phyloP scores from a whole-genome alignment of 208 protist genomes.

The Wallacemonas sp. region DNA sequence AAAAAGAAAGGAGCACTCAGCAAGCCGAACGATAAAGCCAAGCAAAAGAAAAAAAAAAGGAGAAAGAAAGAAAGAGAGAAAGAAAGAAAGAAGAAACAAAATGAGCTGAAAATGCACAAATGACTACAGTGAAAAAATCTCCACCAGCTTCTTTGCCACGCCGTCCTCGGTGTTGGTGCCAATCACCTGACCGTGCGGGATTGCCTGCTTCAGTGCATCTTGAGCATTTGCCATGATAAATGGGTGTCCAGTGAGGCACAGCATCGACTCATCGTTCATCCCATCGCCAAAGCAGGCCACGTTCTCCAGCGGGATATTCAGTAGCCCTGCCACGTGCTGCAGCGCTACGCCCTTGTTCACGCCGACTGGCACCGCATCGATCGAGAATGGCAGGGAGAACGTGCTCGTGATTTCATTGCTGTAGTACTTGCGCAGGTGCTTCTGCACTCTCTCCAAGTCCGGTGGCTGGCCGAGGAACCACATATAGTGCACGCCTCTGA shows the following conservation, averaged over 20 bases:
- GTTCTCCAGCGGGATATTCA: constrained; percentile 6
- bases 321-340: constrained; percentile 19
- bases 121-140: constrained; percentile 21
- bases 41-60: constrained; percentile 10
- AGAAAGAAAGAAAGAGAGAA: neutral
- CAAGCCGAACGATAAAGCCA: too few relatives aligned
- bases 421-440: constrained; percentile 13
- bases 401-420: constrained; percentile 8
- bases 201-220: constrained; percentile 16
- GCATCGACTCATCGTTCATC: constrained; percentile 38
- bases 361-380: constrained; percentile 17
- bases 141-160: constrained; percentile 31
- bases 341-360: constrained; percentile 36
- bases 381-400: constrained; percentile 26
- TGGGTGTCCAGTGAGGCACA: constrained; percentile 14
- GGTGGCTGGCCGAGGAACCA: constrained; percentile 26
- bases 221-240: constrained; percentile 33
- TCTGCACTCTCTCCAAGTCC: constrained; percentile 13
- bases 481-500: constrained; percentile 27
- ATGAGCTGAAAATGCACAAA: neutral
- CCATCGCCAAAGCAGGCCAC: constrained; percentile 41
- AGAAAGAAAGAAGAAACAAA: neutral
- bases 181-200: constrained; percentile 22
- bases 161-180: constrained; percentile 29
- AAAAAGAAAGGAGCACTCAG: too few relatives aligned